Evolutionary conservation across 2,329 filamentous ascomycete genomes (phyloP).

Genomic region (Cercospora sp.): DNA sequence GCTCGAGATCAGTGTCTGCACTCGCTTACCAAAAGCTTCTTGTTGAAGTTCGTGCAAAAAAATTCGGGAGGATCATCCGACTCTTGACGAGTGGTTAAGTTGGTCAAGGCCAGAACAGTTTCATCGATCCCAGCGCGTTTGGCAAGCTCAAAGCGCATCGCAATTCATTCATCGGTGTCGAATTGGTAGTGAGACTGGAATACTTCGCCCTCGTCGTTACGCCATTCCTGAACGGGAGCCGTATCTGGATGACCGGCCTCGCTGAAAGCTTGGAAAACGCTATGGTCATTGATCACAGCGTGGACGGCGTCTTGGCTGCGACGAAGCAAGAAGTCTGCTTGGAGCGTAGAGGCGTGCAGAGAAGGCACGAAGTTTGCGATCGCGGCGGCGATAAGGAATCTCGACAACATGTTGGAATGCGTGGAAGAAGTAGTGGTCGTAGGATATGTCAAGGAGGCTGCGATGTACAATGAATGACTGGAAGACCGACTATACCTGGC

Average conservation of each 20-base stretch:
- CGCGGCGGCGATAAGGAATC: background rate
- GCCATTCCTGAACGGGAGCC: background rate
- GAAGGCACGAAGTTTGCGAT: background rate
- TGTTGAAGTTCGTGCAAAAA: background rate
- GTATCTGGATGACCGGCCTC: background rate
- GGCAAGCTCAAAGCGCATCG: background rate
- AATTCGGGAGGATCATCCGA: background rate
- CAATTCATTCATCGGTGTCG: background rate
- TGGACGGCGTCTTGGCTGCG: background rate
- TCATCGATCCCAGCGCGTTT: background rate
- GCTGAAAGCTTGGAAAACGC: background rate
- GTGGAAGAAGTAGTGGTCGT: background rate
- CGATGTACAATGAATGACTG: background rate
- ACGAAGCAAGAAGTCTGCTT: background rate
- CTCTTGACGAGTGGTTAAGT: background rate
- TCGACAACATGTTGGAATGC: background rate
- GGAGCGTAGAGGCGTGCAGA: background rate
- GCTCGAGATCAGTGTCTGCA: rapidly evolving
- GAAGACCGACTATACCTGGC: background rate
- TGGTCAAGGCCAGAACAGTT: background rate
- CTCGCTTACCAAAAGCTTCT: background rate
- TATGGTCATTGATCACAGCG: background rate
- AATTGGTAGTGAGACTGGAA: background rate
- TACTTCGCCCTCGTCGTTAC: background rate
- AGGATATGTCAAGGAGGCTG: background rate